Evolutionary conservation across 2,329 filamentous ascomycete species (phyloP).

Genomic region (Cordyceps cateniannulata): DNA sequence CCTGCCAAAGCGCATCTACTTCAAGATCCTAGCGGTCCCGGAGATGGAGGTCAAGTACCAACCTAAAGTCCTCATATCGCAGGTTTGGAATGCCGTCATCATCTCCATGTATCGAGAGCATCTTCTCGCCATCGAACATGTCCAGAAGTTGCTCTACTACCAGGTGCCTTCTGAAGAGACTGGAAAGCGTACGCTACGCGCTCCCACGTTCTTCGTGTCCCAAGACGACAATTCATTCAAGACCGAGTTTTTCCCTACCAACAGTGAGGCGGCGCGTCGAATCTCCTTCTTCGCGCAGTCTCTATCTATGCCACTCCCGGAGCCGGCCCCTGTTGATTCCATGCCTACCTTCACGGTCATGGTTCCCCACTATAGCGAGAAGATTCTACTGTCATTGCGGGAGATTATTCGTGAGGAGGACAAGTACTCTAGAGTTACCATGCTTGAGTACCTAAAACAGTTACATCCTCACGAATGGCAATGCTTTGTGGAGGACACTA

Average conservation of each 20-base stretch:
- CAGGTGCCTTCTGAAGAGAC: constrained; percentile 98
- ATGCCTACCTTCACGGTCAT: constrained; percentile 99
- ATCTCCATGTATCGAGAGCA: constrained; percentile 99
- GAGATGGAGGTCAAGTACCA: constrained; percentile 99
- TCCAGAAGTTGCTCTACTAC: constrained; percentile 96
- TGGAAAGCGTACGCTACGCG: constrained; percentile 89
- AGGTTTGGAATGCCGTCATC: constrained; percentile 98
- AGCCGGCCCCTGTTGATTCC: constrained; percentile 95
- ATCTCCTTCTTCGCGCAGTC: constrained; percentile 99
- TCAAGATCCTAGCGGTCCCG: constrained; percentile 92
- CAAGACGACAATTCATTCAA: constrained; percentile 99
- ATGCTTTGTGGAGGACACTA: constrained; percentile 99
- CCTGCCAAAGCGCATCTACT: constrained; percentile 97
- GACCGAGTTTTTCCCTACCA: constrained; percentile 92
- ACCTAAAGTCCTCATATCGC: constrained; percentile 95
- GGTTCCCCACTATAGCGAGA: constrained; percentile 97
- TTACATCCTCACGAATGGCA: constrained; percentile 99
- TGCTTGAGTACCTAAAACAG: constrained; percentile 96
- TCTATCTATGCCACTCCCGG: constrained; percentile 90
- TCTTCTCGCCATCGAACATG: constrained; percentile 92
- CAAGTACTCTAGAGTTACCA: constrained; percentile 94
- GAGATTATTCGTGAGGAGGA: constrained; percentile 99
- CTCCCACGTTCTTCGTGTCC: constrained; percentile 97
- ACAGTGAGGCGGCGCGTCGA: constrained; percentile 94
- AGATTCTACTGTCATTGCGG: constrained; percentile 90